These are phyloP conservation scores for Hsuehochloa calcarea DNA, from an alignment of 176 grass and related monocot genomes.

Conservation along the genomic window DNA sequence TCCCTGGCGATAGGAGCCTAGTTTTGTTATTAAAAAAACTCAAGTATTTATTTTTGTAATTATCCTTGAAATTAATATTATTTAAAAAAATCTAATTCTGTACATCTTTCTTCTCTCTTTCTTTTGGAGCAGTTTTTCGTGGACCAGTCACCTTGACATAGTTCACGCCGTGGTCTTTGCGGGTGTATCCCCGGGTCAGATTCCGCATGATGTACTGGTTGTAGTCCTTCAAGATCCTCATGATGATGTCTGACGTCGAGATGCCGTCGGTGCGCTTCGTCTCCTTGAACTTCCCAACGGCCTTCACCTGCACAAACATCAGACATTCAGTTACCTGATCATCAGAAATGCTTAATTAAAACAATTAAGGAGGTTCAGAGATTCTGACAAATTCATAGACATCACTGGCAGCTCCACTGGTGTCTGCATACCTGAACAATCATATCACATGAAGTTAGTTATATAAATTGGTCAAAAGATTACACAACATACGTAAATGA, in stretches of 20 bases:
- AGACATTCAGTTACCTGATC: background rate
- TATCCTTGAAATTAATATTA: too few species aligned
- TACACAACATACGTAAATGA: background rate
- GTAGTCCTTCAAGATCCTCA: conserved; percentile 93
- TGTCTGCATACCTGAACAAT: conserved; percentile 70
- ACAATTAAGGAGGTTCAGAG: background rate
- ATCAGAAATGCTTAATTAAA: background rate
- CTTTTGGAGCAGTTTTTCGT: background rate
- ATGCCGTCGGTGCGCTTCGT: conserved; percentile 82
- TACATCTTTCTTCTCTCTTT: background rate
- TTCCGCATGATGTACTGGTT: conserved; percentile 93
- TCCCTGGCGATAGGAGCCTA: too few species aligned
- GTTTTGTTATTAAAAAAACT: too few species aligned
- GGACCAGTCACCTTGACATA: conserved; percentile 61
- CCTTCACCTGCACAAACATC: conserved; percentile 61
- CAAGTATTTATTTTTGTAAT: too few species aligned
- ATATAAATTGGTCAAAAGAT: background rate
- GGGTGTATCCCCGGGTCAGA: conserved; percentile 63
- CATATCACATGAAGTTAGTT: background rate
- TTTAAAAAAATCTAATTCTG: too few species aligned
- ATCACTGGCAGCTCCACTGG: conserved; percentile 82
- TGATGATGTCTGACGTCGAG: conserved; percentile 90
- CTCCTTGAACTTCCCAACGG: conserved; percentile 82
- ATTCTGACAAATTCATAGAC: conserved; percentile 79
- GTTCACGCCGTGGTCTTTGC: conserved; percentile 85